Conservation (phyloP, 83 land plant species). For the Thuja plicata region DNA sequence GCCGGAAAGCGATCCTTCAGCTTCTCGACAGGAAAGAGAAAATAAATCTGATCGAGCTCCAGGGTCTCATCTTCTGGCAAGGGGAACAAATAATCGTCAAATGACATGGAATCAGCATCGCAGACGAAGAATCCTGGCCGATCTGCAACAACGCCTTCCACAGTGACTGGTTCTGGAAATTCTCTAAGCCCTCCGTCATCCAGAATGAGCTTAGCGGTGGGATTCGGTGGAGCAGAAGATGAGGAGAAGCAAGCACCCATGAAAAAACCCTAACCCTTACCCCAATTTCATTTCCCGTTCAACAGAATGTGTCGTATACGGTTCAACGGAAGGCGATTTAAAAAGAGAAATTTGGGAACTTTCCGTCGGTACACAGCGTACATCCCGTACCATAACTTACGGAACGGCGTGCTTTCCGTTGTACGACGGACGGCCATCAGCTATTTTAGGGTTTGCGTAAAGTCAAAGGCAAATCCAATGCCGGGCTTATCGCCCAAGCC, state of each 20-base stretch:
- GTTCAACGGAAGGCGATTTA: too few relatives aligned
- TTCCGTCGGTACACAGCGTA: too few relatives aligned
- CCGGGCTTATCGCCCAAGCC: too few relatives aligned
- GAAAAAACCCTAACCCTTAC: too few relatives aligned
- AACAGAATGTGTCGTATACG: too few relatives aligned
- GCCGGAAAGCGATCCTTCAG: conserved; percentile 19
- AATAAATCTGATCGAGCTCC: conserved; percentile 15
- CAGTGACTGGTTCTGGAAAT: background rate
- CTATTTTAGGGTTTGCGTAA: too few relatives aligned
- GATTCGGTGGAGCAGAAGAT: background rate
- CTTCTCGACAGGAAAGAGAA: conserved; percentile 11
- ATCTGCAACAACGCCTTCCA: background rate
- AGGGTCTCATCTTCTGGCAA: background rate
- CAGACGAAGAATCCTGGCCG: background rate
- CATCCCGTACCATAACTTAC: too few relatives aligned
- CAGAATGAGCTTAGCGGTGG: conserved; percentile 1
- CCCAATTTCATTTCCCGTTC: too few relatives aligned
- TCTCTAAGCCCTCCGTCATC: background rate
- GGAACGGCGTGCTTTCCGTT: too few relatives aligned
- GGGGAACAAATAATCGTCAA: background rate
- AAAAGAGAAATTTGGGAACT: too few relatives aligned
- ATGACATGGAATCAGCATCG: background rate
- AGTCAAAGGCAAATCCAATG: too few relatives aligned
- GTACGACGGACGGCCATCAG: too few relatives aligned
- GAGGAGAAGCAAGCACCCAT: conserved; percentile 14